phyloP scores from a whole-genome alignment of 768 basidiomycete species.

The Coprinopsis marcescibilis region DNA sequence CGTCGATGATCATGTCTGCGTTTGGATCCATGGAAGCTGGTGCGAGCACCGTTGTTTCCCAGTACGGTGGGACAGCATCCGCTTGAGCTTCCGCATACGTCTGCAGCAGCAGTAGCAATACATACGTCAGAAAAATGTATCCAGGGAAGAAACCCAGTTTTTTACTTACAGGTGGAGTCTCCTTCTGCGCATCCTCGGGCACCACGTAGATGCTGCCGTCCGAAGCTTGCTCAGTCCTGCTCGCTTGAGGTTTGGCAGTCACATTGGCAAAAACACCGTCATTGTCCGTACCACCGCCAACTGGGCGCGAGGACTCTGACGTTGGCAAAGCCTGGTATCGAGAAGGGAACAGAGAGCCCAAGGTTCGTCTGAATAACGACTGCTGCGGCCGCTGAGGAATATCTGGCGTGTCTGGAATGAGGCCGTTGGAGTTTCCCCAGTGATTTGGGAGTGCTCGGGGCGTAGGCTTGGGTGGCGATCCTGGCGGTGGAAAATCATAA shows the following conservation, averaged over 20 bases:
- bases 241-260: constrained; percentile 72
- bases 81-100: constrained; percentile 83
- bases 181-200: constrained; percentile 79
- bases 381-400: constrained; percentile 29
- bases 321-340: constrained; percentile 54
- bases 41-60: constrained; percentile 92
- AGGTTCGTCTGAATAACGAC: constrained; percentile 54
- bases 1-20: constrained; percentile 77
- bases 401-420: constrained; percentile 47
- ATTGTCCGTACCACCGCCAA: constrained; percentile 74
- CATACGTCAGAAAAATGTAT: constrained; percentile 2
- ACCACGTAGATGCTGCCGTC: constrained; percentile 56
- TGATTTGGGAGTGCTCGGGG: constrained; percentile 56
- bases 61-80: constrained; percentile 91
- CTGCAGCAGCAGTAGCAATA: constrained; percentile 29
- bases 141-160: not conserved
- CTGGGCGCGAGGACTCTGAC: constrained; percentile 25
- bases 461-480: constrained; percentile 65
- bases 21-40: constrained; percentile 46
- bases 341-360: constrained; percentile 59
- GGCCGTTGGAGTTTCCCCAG: constrained; percentile 69
- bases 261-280: constrained; percentile 97
- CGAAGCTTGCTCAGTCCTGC: constrained; percentile 39
- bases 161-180: constrained; percentile 75
- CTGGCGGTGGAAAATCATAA: constrained; percentile 70